Conservation (phyloP, 1,139 yeast genomes). For the Pneumocystis oryctolagi region DNA sequence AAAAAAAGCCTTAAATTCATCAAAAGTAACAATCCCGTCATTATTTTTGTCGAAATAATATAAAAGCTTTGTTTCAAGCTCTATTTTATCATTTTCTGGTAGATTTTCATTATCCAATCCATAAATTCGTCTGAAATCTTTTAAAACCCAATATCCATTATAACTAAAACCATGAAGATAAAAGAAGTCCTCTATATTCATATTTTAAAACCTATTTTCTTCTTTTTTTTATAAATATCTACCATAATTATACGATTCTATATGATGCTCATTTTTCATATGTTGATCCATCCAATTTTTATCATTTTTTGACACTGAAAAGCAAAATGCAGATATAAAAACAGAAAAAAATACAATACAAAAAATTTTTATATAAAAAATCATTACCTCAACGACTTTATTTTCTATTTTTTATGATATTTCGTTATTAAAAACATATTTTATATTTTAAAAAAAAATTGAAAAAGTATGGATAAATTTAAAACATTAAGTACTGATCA, state of each 20-base stretch:
- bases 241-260: slow-evolving; percentile 57
- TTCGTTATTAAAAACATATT: not conserved
- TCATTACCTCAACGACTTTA: not conserved
- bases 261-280: slow-evolving; percentile 74
- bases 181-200: slow-evolving; percentile 41
- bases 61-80: slow-evolving; percentile 44
- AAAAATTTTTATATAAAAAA: not conserved
- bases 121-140: slow-evolving; percentile 64
- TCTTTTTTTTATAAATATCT: not conserved
- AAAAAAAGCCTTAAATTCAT: slow-evolving; percentile 59
- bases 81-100: slow-evolving; percentile 13
- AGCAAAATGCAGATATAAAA: not conserved
- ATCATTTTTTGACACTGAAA: slow-evolving; percentile 1
- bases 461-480: not conserved
- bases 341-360: not conserved
- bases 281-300: slow-evolving; percentile 8
- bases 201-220: not conserved
- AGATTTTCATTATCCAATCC: slow-evolving; percentile 45
- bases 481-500: not conserved
- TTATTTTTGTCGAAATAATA: slow-evolving; percentile 44
- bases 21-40: slow-evolving; percentile 48
- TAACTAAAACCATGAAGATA: slow-evolving; percentile 58
- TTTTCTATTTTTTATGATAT: not conserved
- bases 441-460: not conserved
- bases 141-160: slow-evolving; percentile 26